Evolutionary conservation across 129 eudicot genomes (phyloP).

Genomic region (Logfia minima): DNA sequence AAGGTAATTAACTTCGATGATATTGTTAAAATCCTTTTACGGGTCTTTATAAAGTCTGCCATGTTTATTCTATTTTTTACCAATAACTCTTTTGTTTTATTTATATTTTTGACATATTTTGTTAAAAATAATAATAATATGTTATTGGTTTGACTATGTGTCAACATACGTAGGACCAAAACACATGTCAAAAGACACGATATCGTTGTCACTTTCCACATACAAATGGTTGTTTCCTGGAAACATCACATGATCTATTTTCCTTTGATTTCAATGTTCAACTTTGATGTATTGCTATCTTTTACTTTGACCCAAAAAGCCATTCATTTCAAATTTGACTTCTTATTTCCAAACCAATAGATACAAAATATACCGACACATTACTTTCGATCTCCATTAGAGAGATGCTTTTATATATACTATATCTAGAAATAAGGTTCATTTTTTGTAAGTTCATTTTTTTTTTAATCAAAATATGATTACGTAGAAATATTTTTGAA

Average conservation of each 20-base stretch:
- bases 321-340: conserved; percentile 15
- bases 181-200: conserved; percentile 33
- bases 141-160: not conserved
- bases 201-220: conserved; percentile 19
- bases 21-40: too few species aligned
- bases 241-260: conserved; percentile 15
- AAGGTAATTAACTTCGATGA: too few species aligned
- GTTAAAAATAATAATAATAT: not conserved
- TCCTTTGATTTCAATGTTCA: conserved; percentile 10
- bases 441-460: too few species aligned
- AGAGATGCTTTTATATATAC: too few species aligned
- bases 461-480: too few species aligned
- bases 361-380: not conserved
- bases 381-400: not conserved
- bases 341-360: not conserved
- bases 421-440: not conserved
- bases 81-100: too few species aligned
- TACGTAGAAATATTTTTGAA: too few species aligned
- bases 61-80: too few species aligned
- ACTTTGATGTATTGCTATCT: conserved; percentile 24
- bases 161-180: conserved; percentile 29
- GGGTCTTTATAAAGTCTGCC: too few species aligned
- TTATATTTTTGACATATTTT: not conserved
- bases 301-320: conserved; percentile 36
- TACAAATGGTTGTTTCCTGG: conserved; percentile 27